Percentiles rank a stretch among this genome's conserved stretches.
Conservation (phyloP, 352 stramenopile genomes). For the Aphanomyces cochlioides region DNA sequence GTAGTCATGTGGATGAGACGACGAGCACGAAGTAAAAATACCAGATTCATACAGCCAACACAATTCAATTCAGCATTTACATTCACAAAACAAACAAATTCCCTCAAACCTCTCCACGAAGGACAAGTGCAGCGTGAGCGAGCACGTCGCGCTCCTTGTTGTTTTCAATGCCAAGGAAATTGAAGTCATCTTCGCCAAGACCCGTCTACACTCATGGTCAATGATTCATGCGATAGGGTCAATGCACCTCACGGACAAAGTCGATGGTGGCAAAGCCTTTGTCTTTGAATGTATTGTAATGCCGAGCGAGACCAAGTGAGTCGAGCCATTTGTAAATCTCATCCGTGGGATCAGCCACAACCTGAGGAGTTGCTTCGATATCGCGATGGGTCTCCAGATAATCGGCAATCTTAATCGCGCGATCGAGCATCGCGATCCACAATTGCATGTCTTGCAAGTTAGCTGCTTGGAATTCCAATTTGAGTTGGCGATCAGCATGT, state of each 20-base stretch:
- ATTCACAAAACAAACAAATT: too few species aligned
- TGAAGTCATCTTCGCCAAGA: constrained; percentile 80
- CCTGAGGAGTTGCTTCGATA: neutral
- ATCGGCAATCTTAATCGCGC: constrained; percentile 19
- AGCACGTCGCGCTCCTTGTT: neutral
- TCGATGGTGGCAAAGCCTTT: constrained; percentile 78
- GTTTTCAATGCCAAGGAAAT: constrained; percentile 82
- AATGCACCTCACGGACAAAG: constrained; percentile 76
- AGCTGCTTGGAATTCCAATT: constrained; percentile 23
- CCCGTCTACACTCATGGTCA: constrained; percentile 48
- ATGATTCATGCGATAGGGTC: constrained; percentile 1
- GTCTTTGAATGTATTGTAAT: constrained; percentile 58
- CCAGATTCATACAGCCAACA: too few species aligned
- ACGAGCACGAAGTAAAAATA: too few species aligned
- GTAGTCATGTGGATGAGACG: too few species aligned
- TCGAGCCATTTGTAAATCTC: constrained; percentile 78
- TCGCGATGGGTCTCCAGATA: neutral
- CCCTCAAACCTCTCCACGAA: constrained; percentile 18
- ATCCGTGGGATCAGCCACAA: constrained; percentile 40
- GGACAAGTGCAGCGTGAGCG: constrained; percentile 8
- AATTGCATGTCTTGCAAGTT: constrained; percentile 25
- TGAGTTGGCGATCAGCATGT: neutral
- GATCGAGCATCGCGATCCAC: constrained; percentile 20
- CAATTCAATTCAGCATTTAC: too few species aligned
- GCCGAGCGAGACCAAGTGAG: constrained; percentile 51